These are phyloP conservation scores for Trichoderma atrobrunneum DNA, from an alignment of 2,329 filamentous ascomycete genomes.

Conservation along the genomic window DNA sequence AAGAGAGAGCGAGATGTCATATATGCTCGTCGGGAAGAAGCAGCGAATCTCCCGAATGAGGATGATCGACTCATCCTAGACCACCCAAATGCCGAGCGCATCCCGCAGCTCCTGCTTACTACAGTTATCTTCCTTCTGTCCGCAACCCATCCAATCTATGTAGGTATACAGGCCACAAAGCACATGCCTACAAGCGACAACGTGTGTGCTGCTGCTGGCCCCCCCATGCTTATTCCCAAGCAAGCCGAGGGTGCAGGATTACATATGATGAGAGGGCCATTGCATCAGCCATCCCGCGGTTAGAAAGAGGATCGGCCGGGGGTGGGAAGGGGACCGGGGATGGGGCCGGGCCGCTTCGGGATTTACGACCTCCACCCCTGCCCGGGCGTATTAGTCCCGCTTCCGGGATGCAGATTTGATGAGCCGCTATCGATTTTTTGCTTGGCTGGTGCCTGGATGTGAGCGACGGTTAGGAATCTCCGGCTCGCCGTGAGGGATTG, in stretches of 20 bases:
- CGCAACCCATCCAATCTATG: not conserved
- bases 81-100: not conserved
- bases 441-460: not conserved
- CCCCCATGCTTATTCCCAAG: not conserved
- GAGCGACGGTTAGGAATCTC: not conserved
- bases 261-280: not conserved
- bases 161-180: not conserved
- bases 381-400: not conserved
- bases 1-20: not conserved
- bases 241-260: not conserved
- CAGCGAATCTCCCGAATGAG: not conserved
- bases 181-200: not conserved
- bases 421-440: not conserved
- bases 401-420: not conserved
- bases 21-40: not conserved
- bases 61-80: not conserved
- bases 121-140: not conserved
- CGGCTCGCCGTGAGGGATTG: not conserved
- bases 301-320: not conserved
- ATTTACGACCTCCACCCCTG: constrained; percentile 5
- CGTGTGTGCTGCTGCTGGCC: not conserved
- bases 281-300: not conserved
- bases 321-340: not conserved
- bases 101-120: not conserved
- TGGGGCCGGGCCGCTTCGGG: constrained; percentile 1